These are phyloP conservation scores for Trypanosoma mega DNA, from an alignment of 208 protist genomes.

Conservation along the genomic window DNA sequence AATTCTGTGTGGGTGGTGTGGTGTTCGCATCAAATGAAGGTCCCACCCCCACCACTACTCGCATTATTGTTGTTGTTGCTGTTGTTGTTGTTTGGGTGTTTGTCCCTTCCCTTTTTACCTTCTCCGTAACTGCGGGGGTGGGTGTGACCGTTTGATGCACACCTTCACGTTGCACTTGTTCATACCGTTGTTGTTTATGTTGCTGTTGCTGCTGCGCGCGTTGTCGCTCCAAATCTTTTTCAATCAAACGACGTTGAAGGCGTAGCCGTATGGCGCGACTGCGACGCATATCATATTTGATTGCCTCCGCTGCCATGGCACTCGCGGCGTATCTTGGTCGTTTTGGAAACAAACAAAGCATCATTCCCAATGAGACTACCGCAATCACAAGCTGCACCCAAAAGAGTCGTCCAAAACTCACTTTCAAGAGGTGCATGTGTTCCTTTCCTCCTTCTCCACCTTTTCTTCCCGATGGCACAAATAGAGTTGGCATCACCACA, in stretches of 20 bases:
- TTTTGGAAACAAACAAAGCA: constrained; percentile 4
- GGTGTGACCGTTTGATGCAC: too few species aligned
- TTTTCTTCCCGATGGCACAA: not conserved
- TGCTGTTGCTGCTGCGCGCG: not conserved
- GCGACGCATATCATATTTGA: not conserved
- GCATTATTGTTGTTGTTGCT: too few species aligned
- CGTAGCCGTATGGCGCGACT: not conserved
- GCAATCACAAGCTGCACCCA: constrained; percentile 13
- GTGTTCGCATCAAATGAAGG: too few species aligned
- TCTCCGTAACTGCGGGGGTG: too few species aligned
- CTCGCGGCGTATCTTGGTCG: constrained; percentile 3
- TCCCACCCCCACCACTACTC: too few species aligned
- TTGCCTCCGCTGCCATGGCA: not conserved
- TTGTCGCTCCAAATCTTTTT: constrained; percentile 3
- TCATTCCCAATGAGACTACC: not conserved
- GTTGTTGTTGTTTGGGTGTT: too few species aligned
- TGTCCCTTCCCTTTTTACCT: too few species aligned
- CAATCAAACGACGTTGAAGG: constrained; percentile 6
- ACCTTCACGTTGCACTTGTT: not conserved
- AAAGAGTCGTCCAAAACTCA: constrained; percentile 4
- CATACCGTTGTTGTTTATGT: not conserved
- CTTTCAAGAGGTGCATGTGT: not conserved
- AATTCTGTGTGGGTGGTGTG: too few species aligned
- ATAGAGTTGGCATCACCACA: constrained; percentile 13
- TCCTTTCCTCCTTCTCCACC: not conserved